A percentile compares a stretch with the other conserved stretches of the same genome.
Evolutionary conservation across 495 filamentous ascomycete species (phyloP).

Genomic region (Amorphotheca resinae): DNA sequence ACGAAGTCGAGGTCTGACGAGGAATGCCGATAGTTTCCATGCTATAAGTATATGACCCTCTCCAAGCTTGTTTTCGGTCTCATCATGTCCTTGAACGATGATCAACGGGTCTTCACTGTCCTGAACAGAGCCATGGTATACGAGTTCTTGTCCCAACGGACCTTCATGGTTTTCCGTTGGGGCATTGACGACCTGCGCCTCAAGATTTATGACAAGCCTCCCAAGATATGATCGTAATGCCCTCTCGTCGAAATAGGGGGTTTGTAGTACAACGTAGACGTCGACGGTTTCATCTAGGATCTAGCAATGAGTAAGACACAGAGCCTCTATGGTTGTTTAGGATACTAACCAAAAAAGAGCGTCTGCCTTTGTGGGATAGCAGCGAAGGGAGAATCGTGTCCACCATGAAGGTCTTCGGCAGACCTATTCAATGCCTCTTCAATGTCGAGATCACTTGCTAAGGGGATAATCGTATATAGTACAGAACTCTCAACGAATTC

Average conservation of each 20-base stretch:
- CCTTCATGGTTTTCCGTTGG: conserved; percentile 30
- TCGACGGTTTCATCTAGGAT: conserved; percentile 64
- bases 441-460: conserved; percentile 51
- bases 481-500: conserved; percentile 61
- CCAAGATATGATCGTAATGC: conserved; percentile 47
- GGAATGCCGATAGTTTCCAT: conserved; percentile 68
- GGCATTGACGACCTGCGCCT: conserved; percentile 57
- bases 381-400: conserved; percentile 18
- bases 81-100: conserved; percentile 41
- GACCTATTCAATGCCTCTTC: conserved; percentile 40
- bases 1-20: conserved; percentile 65
- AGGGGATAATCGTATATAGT: conserved; percentile 67
- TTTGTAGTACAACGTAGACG: conserved; percentile 58
- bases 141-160: conserved; percentile 45
- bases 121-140: conserved; percentile 51
- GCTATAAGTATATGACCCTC: conserved; percentile 50
- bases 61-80: conserved; percentile 19
- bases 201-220: conserved; percentile 53
- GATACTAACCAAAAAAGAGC: conserved; percentile 54
- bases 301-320: conserved; percentile 52
- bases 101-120: conserved; percentile 49
- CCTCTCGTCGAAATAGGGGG: conserved; percentile 48
- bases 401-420: conserved; percentile 19
- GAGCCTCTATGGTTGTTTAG: conserved; percentile 15
- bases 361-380: conserved; percentile 35